phyloP scores from a whole-genome alignment of 2,329 filamentous ascomycete genomes.

The Dactylellina sp. region DNA sequence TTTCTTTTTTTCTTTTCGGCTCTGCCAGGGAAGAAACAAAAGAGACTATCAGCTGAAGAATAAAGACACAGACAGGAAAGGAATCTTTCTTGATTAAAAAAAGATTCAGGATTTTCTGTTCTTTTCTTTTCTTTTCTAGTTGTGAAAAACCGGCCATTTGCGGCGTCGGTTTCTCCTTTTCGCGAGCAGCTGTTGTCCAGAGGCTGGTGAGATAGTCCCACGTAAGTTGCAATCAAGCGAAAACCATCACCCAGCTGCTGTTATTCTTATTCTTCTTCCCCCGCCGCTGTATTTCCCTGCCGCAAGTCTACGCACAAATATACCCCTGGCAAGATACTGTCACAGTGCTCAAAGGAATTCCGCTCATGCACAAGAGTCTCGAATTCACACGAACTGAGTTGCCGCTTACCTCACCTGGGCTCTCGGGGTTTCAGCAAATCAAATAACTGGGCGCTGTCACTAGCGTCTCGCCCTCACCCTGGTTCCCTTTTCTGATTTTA shows the following conservation, averaged over 20 bases:
- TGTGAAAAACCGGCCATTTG: slow-evolving; percentile 9
- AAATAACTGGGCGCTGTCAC: slow-evolving; percentile 41
- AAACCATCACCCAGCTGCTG: not conserved
- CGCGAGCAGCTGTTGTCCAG: slow-evolving; percentile 9
- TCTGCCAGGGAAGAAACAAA: slow-evolving; percentile 4
- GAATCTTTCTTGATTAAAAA: no score
- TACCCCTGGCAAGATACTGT: not conserved
- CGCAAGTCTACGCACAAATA: slow-evolving; percentile 24
- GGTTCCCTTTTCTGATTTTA: slow-evolving; percentile 47
- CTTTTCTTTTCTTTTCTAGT: slow-evolving; percentile 18
- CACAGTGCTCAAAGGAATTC: not conserved
- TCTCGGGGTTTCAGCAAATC: slow-evolving; percentile 55
- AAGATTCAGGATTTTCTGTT: no score
- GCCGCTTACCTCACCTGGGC: slow-evolving; percentile 54
- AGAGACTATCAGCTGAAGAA: slow-evolving; percentile 28
- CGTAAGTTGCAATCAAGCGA: no score
- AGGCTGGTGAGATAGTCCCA: slow-evolving; percentile 34
- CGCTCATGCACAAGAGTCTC: slow-evolving; percentile 6
- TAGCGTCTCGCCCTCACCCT: slow-evolving; percentile 57
- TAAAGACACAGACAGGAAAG: not conserved
- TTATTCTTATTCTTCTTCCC: slow-evolving; percentile 1
- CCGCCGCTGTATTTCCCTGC: not conserved
- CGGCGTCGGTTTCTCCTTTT: slow-evolving; percentile 11
- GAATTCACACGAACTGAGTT: slow-evolving; percentile 52
- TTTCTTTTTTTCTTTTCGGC: no score